Percentiles rank a stretch among this genome's conserved stretches.
phyloP scores from a whole-genome alignment of 495 filamentous ascomycete genomes.

The Collariella sp. region DNA sequence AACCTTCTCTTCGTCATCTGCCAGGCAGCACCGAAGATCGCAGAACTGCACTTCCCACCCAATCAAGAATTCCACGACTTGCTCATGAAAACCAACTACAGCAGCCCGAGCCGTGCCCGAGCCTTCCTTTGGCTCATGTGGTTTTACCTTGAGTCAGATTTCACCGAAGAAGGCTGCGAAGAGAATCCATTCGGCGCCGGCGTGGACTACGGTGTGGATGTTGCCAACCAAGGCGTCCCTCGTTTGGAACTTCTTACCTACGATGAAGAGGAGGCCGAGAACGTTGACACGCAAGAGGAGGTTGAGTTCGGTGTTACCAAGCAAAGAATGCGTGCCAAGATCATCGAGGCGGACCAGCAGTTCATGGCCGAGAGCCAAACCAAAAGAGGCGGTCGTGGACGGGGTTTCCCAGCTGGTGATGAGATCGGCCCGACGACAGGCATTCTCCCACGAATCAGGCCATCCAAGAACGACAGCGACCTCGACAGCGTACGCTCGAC shows the following conservation, averaged over 20 bases:
- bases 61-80: conserved; percentile 90
- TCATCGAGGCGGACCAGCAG: conserved; percentile 47
- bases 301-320: conserved; percentile 79
- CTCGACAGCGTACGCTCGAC: conserved; percentile 50
- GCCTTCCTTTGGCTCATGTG: conserved; percentile 98
- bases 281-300: conserved; percentile 83
- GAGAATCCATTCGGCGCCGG: conserved; percentile 88
- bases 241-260: conserved; percentile 65
- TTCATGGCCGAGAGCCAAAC: conserved; percentile 42
- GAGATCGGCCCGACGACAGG: conserved; percentile 54
- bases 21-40: conserved; percentile 81
- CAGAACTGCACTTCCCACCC: conserved; percentile 82
- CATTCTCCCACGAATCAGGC: conserved; percentile 43
- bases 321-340: conserved; percentile 71
- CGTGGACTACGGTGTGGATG: conserved; percentile 49
- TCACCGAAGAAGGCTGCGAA: conserved; percentile 67
- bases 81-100: conserved; percentile 79
- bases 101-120: conserved; percentile 71
- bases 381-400: conserved; percentile 31
- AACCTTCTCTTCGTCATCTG: conserved; percentile 94
- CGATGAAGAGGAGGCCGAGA: conserved; percentile 72
- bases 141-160: conserved; percentile 98
- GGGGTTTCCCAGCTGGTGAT: conserved; percentile 33
- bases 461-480: conserved; percentile 50
- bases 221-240: conserved; percentile 72